Conservation (phyloP, 164 flowering plant species). For the Euptelea pleiosperma region DNA sequence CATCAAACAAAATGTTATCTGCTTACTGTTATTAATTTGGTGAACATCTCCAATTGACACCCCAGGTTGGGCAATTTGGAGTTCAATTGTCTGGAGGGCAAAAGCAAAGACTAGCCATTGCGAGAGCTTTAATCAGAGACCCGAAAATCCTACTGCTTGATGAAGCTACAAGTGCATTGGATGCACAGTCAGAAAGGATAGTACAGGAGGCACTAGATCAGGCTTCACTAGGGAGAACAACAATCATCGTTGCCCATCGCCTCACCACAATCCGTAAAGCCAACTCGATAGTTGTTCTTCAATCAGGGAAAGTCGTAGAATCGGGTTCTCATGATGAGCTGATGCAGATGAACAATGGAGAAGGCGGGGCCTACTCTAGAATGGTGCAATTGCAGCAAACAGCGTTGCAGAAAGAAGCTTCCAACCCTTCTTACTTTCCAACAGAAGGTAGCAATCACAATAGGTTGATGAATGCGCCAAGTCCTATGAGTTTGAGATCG, state of each 20-base stretch:
- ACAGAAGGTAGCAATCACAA: conserved; percentile 3
- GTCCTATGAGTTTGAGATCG: conserved; percentile 11
- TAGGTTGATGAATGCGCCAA: conserved; percentile 2
- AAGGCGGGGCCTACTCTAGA: conserved; percentile 19
- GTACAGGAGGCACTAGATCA: conserved; percentile 30
- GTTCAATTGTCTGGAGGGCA: conserved; percentile 33
- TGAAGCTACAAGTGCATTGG: conserved; percentile 37
- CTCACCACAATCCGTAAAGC: conserved; percentile 25
- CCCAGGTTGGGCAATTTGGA: conserved; percentile 30
- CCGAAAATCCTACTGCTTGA: conserved; percentile 30
- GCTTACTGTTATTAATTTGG: background rate
- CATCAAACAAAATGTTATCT: background rate
- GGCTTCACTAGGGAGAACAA: conserved; percentile 23
- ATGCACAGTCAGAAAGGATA: conserved; percentile 21
- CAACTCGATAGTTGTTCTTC: conserved; percentile 20
- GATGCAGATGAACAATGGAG: conserved; percentile 20
- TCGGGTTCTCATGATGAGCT: conserved; percentile 16
- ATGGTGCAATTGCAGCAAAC: conserved; percentile 27
- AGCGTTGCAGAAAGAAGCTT: conserved; percentile 16
- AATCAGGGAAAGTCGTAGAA: conserved; percentile 25
- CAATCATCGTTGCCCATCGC: conserved; percentile 31
- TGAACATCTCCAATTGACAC: background rate
- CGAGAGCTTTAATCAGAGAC: conserved; percentile 26
- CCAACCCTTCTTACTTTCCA: background rate
- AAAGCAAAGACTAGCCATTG: conserved; percentile 31